These are phyloP conservation scores for Aquanectria penicillioides DNA, from an alignment of 2,329 filamentous ascomycete species.

Conservation along the genomic window DNA sequence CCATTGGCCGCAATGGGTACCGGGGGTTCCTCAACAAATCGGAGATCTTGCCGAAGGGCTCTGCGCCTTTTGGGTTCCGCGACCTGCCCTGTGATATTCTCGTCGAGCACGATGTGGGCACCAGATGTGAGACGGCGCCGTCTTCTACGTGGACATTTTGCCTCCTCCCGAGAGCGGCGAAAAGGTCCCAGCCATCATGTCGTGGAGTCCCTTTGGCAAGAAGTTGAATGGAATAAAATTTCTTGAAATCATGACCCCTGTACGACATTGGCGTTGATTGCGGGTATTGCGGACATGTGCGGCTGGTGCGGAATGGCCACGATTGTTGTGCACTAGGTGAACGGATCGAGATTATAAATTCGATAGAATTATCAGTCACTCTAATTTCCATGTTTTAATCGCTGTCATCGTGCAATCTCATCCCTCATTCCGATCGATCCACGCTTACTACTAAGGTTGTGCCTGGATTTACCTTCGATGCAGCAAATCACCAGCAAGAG, in stretches of 20 bases:
- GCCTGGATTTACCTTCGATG: too few species aligned
- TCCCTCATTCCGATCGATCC: too few species aligned
- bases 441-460: too few species aligned
- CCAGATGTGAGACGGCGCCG: constrained; percentile 54
- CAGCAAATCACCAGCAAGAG: too few species aligned
- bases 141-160: constrained; percentile 57
- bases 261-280: constrained; percentile 38
- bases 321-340: too few species aligned
- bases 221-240: constrained; percentile 54
- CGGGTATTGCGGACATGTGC: too few species aligned
- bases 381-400: too few species aligned
- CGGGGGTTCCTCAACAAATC: neutral
- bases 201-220: constrained; percentile 60
- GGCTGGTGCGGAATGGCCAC: too few species aligned
- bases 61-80: neutral
- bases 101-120: constrained; percentile 57
- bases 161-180: constrained; percentile 50
- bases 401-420: too few species aligned
- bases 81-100: constrained; percentile 44
- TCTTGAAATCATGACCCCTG: constrained; percentile 37
- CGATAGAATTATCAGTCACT: too few species aligned
- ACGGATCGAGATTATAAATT: too few species aligned
- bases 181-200: constrained; percentile 55
- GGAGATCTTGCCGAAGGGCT: neutral
- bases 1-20: neutral